These are phyloP conservation scores for Gossypium raimondii DNA, from an alignment of 345 rosid genomes.

Conservation along the genomic window DNA sequence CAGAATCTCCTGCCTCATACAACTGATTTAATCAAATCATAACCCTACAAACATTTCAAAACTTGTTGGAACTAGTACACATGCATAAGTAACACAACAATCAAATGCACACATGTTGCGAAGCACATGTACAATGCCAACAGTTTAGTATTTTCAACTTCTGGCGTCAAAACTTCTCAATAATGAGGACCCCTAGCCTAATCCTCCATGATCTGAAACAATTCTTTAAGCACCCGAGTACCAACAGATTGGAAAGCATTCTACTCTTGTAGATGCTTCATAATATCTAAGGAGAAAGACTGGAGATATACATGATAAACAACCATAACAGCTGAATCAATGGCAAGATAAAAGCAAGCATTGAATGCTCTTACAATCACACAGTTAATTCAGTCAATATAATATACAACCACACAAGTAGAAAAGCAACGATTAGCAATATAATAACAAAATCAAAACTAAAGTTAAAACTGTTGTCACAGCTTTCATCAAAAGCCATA, in stretches of 20 bases:
- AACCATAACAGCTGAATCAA: neutral
- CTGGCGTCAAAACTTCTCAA: neutral
- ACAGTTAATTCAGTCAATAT: neutral
- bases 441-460: neutral
- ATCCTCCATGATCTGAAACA: neutral
- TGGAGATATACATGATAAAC: neutral
- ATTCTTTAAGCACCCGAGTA: neutral
- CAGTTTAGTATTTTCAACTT: neutral
- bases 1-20: neutral
- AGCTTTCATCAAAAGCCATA: neutral
- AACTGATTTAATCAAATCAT: neutral
- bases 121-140: neutral
- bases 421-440: neutral
- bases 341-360: neutral
- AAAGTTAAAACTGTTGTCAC: neutral
- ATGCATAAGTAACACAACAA: neutral
- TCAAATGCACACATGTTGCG: neutral
- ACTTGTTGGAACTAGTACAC: neutral
- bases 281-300: neutral
- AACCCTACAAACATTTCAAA: constrained; percentile 6
- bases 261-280: neutral
- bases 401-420: neutral
- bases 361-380: neutral
- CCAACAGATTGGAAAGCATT: neutral
- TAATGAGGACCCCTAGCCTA: neutral